phyloP scores from a whole-genome alignment of 2,329 filamentous ascomycete genomes.

The Ceratocystis smalleyi region DNA sequence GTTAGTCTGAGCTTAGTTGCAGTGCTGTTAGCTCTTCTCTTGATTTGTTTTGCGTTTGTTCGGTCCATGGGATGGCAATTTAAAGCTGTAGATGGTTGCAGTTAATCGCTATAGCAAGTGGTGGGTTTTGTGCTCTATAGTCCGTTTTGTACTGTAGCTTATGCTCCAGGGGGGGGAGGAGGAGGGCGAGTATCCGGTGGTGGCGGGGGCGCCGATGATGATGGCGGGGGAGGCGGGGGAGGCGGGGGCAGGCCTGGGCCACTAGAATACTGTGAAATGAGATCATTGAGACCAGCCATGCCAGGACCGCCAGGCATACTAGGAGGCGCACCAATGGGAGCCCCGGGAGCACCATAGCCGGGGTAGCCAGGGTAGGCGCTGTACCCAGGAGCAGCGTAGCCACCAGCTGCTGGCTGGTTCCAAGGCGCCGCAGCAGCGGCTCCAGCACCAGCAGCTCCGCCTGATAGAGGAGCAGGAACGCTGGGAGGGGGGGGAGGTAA shows the following conservation, averaged over 20 bases:
- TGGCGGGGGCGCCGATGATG: slow-evolving; percentile 39
- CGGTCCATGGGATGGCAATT: neutral
- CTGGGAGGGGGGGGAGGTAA: slow-evolving; percentile 17
- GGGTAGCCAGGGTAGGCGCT: slow-evolving; percentile 33
- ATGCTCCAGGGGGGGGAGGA: slow-evolving; percentile 43
- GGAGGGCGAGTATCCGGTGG: slow-evolving; percentile 45
- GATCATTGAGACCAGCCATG: slow-evolving; percentile 39
- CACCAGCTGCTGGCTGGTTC: slow-evolving; percentile 34
- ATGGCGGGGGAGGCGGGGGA: slow-evolving; percentile 45
- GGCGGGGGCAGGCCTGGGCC: slow-evolving; percentile 38
- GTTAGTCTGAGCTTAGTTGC: neutral
- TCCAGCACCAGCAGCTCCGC: slow-evolving; percentile 21
- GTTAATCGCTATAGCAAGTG: neutral
- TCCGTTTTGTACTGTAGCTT: slow-evolving; percentile 17
- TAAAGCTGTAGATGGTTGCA: neutral
- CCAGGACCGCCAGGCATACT: slow-evolving; percentile 29
- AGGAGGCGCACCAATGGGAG: slow-evolving; percentile 38
- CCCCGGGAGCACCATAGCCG: slow-evolving; percentile 38
- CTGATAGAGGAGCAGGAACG: slow-evolving; percentile 23
- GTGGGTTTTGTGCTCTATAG: neutral
- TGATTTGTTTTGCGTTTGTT: neutral
- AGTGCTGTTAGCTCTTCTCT: neutral
- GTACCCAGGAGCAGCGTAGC: slow-evolving; percentile 38
- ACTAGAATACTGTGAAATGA: slow-evolving; percentile 51
- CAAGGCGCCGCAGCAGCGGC: slow-evolving; percentile 34